Evolutionary conservation across 2,329 filamentous ascomycete species (phyloP).

Genomic region (Clonostachys solani): DNA sequence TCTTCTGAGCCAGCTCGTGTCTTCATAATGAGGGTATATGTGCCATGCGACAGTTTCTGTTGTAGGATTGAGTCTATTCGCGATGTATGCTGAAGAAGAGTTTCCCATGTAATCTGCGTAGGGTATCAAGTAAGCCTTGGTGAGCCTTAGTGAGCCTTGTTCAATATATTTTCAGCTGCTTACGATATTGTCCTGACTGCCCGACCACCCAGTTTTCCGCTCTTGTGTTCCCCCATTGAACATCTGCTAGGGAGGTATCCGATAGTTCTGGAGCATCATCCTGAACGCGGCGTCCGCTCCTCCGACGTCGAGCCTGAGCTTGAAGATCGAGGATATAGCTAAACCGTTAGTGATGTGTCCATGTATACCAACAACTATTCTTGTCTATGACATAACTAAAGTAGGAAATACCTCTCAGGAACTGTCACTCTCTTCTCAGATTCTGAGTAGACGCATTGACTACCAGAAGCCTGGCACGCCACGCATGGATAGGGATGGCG

Average conservation of each 20-base stretch:
- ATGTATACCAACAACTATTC: too few species aligned
- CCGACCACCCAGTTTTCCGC: not conserved
- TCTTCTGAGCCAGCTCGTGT: constrained; percentile 1
- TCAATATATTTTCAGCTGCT: too few species aligned
- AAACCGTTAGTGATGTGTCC: too few species aligned
- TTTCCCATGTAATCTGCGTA: constrained; percentile 3
- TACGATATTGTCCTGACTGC: not conserved
- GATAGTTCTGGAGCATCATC: too few species aligned
- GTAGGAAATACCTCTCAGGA: not conserved
- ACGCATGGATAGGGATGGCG: constrained; percentile 2
- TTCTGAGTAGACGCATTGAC: constrained; percentile 2
- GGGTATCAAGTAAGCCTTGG: not conserved
- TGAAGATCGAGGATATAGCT: not conserved
- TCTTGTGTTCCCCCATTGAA: not conserved
- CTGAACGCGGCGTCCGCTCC: too few species aligned
- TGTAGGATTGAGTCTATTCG: constrained; percentile 2
- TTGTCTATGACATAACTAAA: too few species aligned
- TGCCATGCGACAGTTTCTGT: constrained; percentile 2
- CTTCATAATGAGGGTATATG: constrained; percentile 2
- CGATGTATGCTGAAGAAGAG: constrained; percentile 1
- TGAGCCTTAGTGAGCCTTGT: too few species aligned
- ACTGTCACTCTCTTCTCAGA: constrained; percentile 4
- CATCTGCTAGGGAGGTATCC: not conserved
- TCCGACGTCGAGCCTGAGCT: not conserved
- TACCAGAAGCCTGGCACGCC: not conserved